phyloP scores from a whole-genome alignment of 345 rosid species.

The Gossypium australe region DNA sequence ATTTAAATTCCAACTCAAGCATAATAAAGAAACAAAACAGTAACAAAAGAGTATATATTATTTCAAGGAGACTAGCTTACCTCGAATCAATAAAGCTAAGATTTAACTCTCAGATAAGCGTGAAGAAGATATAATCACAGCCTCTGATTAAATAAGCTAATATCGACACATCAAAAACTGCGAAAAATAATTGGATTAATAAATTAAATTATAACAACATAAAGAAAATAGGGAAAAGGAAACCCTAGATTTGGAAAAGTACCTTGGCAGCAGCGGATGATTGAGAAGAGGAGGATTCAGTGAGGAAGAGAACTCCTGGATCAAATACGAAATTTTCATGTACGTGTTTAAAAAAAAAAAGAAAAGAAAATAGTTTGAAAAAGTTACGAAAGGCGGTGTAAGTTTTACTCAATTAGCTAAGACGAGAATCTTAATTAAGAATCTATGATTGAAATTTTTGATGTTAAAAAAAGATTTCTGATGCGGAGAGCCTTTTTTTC shows the following conservation, averaged over 20 bases:
- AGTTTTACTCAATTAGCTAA: neutral
- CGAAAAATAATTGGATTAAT: neutral
- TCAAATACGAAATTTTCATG: neutral
- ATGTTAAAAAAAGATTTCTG: neutral
- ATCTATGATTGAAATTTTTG: neutral
- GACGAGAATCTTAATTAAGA: neutral
- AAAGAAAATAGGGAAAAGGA: neutral
- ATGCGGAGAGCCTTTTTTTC: neutral
- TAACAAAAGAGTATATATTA: neutral
- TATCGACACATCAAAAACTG: neutral
- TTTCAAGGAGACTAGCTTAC: neutral
- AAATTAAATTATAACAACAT: neutral
- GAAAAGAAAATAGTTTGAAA: neutral
- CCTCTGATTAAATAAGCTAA: neutral
- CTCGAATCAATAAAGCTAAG: neutral
- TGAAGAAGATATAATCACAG: conserved; percentile 1
- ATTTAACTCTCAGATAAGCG: neutral
- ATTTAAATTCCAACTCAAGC: neutral
- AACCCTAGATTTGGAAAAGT: neutral
- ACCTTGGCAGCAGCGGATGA: neutral
- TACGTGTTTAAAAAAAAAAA: neutral
- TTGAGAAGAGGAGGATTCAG: neutral
- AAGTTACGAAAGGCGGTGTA: neutral
- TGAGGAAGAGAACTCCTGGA: neutral
- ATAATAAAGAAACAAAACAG: neutral